Percentiles rank a stretch among this genome's conserved stretches.
Conservation (phyloP, 441 rosid genomes). For the Gossypium gossypioides region DNA sequence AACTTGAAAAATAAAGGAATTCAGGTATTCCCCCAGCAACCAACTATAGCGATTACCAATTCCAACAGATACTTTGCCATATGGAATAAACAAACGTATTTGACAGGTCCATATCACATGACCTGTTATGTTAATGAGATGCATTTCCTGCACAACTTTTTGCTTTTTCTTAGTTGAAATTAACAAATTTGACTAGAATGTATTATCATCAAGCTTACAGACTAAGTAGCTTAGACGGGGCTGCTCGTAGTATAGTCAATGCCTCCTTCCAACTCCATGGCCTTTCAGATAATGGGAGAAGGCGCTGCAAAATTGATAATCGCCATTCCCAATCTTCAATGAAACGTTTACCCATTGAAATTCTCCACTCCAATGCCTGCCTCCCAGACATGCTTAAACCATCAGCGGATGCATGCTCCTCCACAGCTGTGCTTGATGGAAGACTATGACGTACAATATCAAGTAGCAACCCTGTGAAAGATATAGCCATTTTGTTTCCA, state of each 20-base stretch:
- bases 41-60: not conserved
- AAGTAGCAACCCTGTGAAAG: slow-evolving; percentile 70
- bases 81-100: not conserved
- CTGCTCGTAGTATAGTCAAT: slow-evolving; percentile 77
- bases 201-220: slow-evolving; percentile 50
- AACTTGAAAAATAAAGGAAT: not conserved
- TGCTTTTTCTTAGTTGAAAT: slow-evolving; percentile 8
- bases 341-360: slow-evolving; percentile 56
- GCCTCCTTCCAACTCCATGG: slow-evolving; percentile 96
- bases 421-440: slow-evolving; percentile 46
- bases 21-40: not conserved
- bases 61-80: not conserved
- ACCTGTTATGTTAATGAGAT: not conserved
- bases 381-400: slow-evolving; percentile 44
- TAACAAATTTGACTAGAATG: slow-evolving; percentile 6
- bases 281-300: slow-evolving; percentile 79
- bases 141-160: not conserved
- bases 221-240: slow-evolving; percentile 88
- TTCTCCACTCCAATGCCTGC: slow-evolving; percentile 92
- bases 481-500: slow-evolving; percentile 64
- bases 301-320: slow-evolving; percentile 79
- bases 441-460: slow-evolving; percentile 58
- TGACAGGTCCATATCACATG: not conserved
- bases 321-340: slow-evolving; percentile 99
- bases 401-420: slow-evolving; percentile 48